These are phyloP conservation scores for Xylaria cubensis DNA, from an alignment of 495 filamentous ascomycete species.

Conservation along the genomic window DNA sequence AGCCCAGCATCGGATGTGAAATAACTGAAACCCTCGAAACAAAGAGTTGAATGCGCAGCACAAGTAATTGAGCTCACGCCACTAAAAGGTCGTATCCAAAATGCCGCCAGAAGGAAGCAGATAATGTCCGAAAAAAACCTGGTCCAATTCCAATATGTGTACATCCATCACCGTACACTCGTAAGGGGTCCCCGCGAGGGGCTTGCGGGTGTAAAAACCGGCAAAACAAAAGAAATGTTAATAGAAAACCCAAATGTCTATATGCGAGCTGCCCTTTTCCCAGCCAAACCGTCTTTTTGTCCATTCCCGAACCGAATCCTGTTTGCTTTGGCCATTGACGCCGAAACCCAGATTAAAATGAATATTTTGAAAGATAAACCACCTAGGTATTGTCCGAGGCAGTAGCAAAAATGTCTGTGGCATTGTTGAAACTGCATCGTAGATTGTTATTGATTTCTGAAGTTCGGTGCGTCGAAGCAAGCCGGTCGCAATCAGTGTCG, in stretches of 20 bases:
- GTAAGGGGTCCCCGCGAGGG: slow-evolving; percentile 38
- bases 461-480: not conserved
- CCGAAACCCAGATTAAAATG: slow-evolving; percentile 38
- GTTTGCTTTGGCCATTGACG: slow-evolving; percentile 38
- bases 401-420: not conserved
- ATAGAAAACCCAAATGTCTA: slow-evolving; percentile 45
- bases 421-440: not conserved
- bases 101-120: slow-evolving; percentile 41
- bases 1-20: slow-evolving; percentile 49
- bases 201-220: slow-evolving; percentile 29
- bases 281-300: slow-evolving; percentile 42
- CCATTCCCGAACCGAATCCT: slow-evolving; percentile 37
- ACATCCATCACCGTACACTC: slow-evolving; percentile 35
- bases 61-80: slow-evolving; percentile 27
- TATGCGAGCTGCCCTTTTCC: slow-evolving; percentile 53
- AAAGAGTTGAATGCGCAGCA: slow-evolving; percentile 34
- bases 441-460: not conserved
- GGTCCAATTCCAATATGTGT: slow-evolving; percentile 35
- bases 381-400: slow-evolving; percentile 1
- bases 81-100: slow-evolving; percentile 34
- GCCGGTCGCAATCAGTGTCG: not conserved
- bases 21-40: slow-evolving; percentile 42
- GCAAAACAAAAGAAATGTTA: slow-evolving; percentile 42
- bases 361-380: slow-evolving; percentile 22
- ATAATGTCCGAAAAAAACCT: slow-evolving; percentile 38